Conservation (phyloP, 2,329 filamentous ascomycete species). For the Chlorencoelia australis region DNA sequence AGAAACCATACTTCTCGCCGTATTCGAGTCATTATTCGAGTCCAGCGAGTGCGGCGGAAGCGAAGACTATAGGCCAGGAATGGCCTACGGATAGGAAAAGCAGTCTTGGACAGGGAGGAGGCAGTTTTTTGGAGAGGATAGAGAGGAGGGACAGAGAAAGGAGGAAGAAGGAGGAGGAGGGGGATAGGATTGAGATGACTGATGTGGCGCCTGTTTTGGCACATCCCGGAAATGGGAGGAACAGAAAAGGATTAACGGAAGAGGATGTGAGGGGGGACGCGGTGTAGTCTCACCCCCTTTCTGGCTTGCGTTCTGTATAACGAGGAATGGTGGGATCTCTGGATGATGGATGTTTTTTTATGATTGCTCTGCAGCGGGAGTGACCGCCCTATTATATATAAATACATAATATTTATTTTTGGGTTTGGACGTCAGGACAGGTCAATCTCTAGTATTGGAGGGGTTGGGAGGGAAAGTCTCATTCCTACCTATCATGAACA, state of each 20-base stretch:
- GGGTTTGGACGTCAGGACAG: no score
- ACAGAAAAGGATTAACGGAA: constrained; percentile 6
- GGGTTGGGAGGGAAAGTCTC: no score
- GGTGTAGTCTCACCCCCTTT: no score
- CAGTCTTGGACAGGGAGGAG: constrained; percentile 5
- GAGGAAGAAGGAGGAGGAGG: constrained; percentile 11
- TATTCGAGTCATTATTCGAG: constrained; percentile 51
- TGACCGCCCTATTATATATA: no score
- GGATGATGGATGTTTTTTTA: no score
- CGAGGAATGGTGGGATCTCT: no score
- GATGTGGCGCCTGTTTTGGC: constrained; percentile 19
- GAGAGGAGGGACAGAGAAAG: constrained; percentile 6
- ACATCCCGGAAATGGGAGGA: constrained; percentile 21
- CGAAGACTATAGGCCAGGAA: constrained; percentile 8
- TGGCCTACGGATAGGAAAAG: constrained; percentile 18
- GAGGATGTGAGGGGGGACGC: constrained; percentile 18
- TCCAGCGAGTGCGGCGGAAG: constrained; percentile 31
- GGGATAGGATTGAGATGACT: constrained; percentile 20
- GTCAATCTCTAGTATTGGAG: no score
- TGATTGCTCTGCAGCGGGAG: no score
- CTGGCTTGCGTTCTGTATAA: no score
- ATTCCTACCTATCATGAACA: no score
- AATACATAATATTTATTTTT: no score
- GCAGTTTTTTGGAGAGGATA: constrained; percentile 3
- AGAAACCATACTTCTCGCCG: constrained; percentile 44